These are phyloP conservation scores for Quercus aquifolioides DNA, from an alignment of 306 rosid species.

Conservation along the genomic window DNA sequence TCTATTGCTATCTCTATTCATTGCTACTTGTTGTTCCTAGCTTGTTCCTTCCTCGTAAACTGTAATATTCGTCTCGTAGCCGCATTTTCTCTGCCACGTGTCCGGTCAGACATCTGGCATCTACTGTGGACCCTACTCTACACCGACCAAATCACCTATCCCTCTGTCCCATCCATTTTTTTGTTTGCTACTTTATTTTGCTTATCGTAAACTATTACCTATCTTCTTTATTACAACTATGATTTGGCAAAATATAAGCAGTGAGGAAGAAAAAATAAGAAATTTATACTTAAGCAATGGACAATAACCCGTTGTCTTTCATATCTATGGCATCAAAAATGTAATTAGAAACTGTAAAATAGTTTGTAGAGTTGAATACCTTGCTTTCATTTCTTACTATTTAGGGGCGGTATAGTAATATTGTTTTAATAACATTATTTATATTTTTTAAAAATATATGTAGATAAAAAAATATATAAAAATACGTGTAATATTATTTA, in stretches of 20 bases:
- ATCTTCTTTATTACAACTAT: too few relatives aligned
- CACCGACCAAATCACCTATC: slow-evolving; percentile 34
- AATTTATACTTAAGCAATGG: too few relatives aligned
- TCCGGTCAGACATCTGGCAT: background rate
- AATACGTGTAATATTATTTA: too few relatives aligned
- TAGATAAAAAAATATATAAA: too few relatives aligned
- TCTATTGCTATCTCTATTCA: background rate
- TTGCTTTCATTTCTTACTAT: accelerated
- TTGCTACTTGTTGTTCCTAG: background rate
- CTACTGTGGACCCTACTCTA: slow-evolving; percentile 22
- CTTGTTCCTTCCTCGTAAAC: slow-evolving; percentile 37
- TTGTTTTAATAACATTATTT: too few relatives aligned
- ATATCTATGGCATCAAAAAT: too few relatives aligned
- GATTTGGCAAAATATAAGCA: too few relatives aligned
- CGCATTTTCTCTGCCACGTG: slow-evolving; percentile 48
- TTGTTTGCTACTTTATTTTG: background rate
- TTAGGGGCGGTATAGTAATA: accelerated
- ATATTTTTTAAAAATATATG: too few relatives aligned
- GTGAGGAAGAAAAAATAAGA: too few relatives aligned
- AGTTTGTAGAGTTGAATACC: accelerated
- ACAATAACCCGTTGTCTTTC: too few relatives aligned
- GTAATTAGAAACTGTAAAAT: too few relatives aligned
- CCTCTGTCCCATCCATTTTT: background rate
- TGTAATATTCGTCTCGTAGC: slow-evolving; percentile 43
- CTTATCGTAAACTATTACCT: too few relatives aligned